Percentiles rank a stretch among this genome's conserved stretches.
phyloP scores from a whole-genome alignment of 352 stramenopile species.

The Phytophthora meadii region DNA sequence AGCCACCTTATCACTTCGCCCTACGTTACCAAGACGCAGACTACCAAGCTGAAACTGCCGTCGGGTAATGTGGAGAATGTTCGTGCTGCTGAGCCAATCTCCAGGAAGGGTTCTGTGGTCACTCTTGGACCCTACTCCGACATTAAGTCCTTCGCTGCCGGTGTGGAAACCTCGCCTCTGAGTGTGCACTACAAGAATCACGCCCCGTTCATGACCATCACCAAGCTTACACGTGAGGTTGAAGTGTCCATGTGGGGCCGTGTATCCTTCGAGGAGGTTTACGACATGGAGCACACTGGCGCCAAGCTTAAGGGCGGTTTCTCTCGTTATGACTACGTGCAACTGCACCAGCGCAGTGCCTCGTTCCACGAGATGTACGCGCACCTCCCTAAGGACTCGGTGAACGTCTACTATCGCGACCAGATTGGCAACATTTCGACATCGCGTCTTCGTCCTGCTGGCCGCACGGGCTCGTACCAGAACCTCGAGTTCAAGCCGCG shows the following conservation, averaged over 20 bases:
- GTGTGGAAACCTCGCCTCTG: constrained; percentile 31
- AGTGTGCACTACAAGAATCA: constrained; percentile 89
- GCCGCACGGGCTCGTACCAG: constrained; percentile 49
- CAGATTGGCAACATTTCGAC: constrained; percentile 92
- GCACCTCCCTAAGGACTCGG: constrained; percentile 72
- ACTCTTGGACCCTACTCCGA: constrained; percentile 85
- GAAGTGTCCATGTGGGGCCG: constrained; percentile 92
- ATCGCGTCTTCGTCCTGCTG: constrained; percentile 61
- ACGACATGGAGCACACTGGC: constrained; percentile 87
- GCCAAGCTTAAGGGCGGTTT: constrained; percentile 88
- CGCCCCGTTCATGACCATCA: constrained; percentile 86
- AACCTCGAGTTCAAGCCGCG: constrained; percentile 86
- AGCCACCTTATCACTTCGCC: constrained; percentile 74
- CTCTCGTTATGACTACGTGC: constrained; percentile 87
- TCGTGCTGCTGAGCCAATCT: constrained; percentile 58
- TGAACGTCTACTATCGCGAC: constrained; percentile 92
- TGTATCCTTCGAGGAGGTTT: constrained; percentile 89
- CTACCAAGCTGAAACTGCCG: constrained; percentile 87
- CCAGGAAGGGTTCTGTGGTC: constrained; percentile 77
- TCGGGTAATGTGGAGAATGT: constrained; percentile 78
- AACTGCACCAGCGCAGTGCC: constrained; percentile 63
- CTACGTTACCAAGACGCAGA: constrained; percentile 82
- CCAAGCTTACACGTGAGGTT: constrained; percentile 84
- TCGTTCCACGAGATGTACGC: constrained; percentile 84
- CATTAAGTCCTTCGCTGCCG: constrained; percentile 49